Evolutionary conservation across 345 rosid genomes (phyloP), one percentile per base, ranked within the genome.

Genomic region (Limnanthes douglasii): DNA sequence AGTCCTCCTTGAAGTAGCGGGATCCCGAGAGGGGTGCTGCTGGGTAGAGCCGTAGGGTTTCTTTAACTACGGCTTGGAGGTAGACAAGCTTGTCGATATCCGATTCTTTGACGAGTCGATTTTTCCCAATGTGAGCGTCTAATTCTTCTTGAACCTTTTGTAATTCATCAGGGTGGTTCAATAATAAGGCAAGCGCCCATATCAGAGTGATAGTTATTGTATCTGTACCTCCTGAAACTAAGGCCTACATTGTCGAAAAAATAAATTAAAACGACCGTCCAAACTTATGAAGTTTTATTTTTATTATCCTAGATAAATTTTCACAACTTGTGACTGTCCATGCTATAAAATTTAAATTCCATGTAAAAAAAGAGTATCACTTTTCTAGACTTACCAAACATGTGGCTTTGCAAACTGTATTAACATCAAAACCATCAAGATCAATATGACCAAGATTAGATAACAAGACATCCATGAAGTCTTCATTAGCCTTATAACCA

Each of bases 361-460:
- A n/a, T n/a, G n/a, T n/a, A n/a, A n/a, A n/a, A n/a, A n/a, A n/a
- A n/a, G n/a, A n/a, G n/a, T n/a, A n/a, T n/a, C n/a, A n/a, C n/a
- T n/a, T n/a, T n/a, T n/a, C n/a, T n/a, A n/a, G n/a, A n/a, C 43
- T 16, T 61, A 81, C 86, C 80, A 70, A 47, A 33, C 77, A 65
- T 18, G 77, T 68, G 15, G 80, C 56, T 50, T 76, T 81, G 61
- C 63, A 61, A 49, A 54, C 51, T 11, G 51, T 58, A n/a, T n/a
- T n/a, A n/a, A n/a, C n/a, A 53, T 73, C 66, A 11, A n/a, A n/a
- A n/a, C n/a, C n/a, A n/a, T n/a, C n/a, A n/a, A n/a, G n/a, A n/a
- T n/a, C n/a, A n/a, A n/a, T n/a, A n/a, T 62, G 44, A 16, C 54
- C 72, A 43, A 56, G 66, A 41, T 45, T 51, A 1, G 69, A 56